Evolutionary conservation across 805 yeast species (phyloP).

Genomic region (Teunomyces gatunensis): DNA sequence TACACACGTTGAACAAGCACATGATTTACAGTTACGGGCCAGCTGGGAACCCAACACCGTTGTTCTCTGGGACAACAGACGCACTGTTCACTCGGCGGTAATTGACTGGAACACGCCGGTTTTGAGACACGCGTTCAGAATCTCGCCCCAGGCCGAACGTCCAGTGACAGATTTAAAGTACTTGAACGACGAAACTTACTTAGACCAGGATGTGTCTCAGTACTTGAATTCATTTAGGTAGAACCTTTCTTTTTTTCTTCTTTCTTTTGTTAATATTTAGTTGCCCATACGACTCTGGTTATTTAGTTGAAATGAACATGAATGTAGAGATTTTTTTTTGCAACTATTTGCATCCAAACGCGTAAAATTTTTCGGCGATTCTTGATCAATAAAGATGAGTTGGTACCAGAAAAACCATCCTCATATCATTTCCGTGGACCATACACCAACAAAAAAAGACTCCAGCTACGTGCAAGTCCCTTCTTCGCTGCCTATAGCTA

Average conservation of each 20-base stretch:
- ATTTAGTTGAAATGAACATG: neutral
- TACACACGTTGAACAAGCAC: slow-evolving; percentile 49
- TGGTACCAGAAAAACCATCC: slow-evolving; percentile 21
- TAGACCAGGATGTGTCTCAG: neutral
- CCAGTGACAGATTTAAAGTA: slow-evolving; percentile 48
- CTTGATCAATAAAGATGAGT: slow-evolving; percentile 15
- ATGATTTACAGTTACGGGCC: slow-evolving; percentile 68
- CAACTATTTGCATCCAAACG: slow-evolving; percentile 3
- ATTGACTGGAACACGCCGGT: slow-evolving; percentile 72
- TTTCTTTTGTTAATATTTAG: neutral
- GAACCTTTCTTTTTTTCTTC: too few relatives aligned
- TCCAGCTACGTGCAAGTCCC: slow-evolving; percentile 38
- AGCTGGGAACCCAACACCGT: slow-evolving; percentile 69
- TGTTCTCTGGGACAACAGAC: slow-evolving; percentile 77
- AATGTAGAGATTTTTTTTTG: neutral
- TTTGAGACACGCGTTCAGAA: slow-evolving; percentile 69
- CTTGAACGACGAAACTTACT: slow-evolving; percentile 19
- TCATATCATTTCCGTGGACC: slow-evolving; percentile 7
- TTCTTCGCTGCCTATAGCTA: slow-evolving; percentile 36
- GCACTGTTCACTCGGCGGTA: slow-evolving; percentile 65
- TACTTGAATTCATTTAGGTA: neutral
- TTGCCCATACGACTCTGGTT: neutral
- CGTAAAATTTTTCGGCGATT: slow-evolving; percentile 2
- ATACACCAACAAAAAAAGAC: slow-evolving; percentile 10
- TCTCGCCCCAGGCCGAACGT: slow-evolving; percentile 71